Evolutionary conservation across 73 alveolate species (phyloP).

Genomic region (Paramecium biaurelia): DNA sequence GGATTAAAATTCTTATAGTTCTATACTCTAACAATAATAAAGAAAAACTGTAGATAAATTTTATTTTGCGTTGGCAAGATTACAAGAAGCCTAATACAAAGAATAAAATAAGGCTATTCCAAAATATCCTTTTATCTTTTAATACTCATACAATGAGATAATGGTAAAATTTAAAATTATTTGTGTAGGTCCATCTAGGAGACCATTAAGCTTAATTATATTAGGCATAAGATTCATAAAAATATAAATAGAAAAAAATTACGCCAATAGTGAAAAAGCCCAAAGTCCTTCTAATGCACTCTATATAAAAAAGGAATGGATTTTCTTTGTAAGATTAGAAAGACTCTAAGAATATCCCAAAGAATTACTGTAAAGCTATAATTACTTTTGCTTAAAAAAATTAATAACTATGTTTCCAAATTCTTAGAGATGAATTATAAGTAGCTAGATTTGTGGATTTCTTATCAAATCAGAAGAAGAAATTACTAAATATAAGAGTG

Average conservation of each 20-base stretch:
- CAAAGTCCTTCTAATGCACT: background rate
- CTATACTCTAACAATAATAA: background rate
- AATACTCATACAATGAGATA: background rate
- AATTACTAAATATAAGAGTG: background rate
- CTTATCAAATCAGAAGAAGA: background rate
- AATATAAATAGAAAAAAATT: background rate
- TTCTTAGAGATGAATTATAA: background rate
- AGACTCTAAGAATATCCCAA: conserved; percentile 29
- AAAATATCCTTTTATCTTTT: background rate
- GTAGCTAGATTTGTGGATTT: background rate
- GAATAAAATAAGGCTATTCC: background rate
- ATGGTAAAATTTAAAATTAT: background rate
- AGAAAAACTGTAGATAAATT: background rate
- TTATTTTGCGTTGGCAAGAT: background rate
- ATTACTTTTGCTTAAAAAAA: conserved; percentile 33
- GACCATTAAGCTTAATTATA: background rate
- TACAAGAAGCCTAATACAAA: background rate
- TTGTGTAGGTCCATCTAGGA: background rate
- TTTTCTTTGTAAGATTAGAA: background rate
- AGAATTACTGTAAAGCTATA: conserved; percentile 41
- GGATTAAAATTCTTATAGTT: background rate
- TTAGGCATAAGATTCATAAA: background rate
- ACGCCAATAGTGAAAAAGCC: background rate
- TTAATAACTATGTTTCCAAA: background rate
- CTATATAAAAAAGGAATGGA: background rate